phyloP scores from a whole-genome alignment of 257 asterid species.

The Knoxia roxburghii region DNA sequence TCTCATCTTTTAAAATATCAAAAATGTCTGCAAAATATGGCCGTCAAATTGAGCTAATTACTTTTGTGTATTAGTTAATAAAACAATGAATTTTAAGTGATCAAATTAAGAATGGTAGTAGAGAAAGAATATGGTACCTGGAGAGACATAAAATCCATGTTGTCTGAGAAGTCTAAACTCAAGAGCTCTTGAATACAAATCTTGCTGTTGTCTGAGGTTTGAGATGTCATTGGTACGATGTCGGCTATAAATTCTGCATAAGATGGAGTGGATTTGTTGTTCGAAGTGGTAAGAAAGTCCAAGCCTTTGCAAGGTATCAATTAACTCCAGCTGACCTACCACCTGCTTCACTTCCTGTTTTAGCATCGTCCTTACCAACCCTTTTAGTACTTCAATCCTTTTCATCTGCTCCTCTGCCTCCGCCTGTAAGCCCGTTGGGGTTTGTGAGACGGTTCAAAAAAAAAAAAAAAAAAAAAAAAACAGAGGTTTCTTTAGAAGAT shows the following conservation, averaged over 20 bases:
- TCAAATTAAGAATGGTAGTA: too few relatives aligned
- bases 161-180: conserved; percentile 23
- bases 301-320: too few relatives aligned
- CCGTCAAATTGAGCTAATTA: too few relatives aligned
- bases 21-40: conserved; percentile 14
- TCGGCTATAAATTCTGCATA: background rate
- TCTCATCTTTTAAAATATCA: conserved; percentile 8
- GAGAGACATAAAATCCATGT: conserved; percentile 11
- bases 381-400: background rate
- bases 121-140: background rate
- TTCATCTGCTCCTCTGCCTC: background rate
- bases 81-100: too few relatives aligned
- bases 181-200: conserved; percentile 13
- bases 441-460: too few relatives aligned
- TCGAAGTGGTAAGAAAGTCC: too few relatives aligned
- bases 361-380: conserved; percentile 2
- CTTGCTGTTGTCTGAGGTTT: background rate
- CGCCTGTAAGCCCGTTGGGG: background rate
- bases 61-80: too few relatives aligned
- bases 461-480: too few relatives aligned
- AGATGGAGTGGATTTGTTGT: background rate
- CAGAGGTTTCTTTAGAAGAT: too few relatives aligned
- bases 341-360: background rate
- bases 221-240: background rate
- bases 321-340: background rate